Evolutionary conservation across 768 basidiomycete genomes (phyloP), one percentile per base, ranked within the genome.

Genomic region (Rhodotorula graminis): DNA sequence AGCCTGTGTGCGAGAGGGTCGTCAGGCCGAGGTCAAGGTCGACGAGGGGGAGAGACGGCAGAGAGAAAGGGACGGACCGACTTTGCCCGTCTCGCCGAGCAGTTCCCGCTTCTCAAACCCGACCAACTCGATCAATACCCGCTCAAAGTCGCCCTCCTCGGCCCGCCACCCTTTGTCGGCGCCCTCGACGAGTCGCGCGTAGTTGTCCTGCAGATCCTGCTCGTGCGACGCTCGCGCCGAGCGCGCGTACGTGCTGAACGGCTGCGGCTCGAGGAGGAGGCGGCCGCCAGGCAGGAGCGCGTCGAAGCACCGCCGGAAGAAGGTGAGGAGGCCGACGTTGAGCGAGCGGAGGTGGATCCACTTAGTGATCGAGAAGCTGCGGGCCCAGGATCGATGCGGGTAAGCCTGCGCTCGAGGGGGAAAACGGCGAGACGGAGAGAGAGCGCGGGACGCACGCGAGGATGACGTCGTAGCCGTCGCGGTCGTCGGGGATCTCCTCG

Each of bases 331-430:
- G 0, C 87, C 92, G 1, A 85, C 85, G 77, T 96, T 93, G 18
- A 90, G 89, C 19, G 84, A 83, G 74, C 93, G 88, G 18, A 95
- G 83, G 80, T 95, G 93, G 44, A 94, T 91, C 93, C 93, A 95
- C 81, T 93, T 95, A 0, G 92, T 87, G 57, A 94, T 81, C 0
- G 92, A 94, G 75, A 95, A 87, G 2, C 91, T 93, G 78, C 7
- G 25, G n/a, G 58, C 23, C 14, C 2, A 16, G 33, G 21, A 10
- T n/a, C 27, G 27, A 11, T 16, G 21, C 40, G 37, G 40, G 58
- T 12, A 6, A 21, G 11, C 19, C 25, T 31, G n/a, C 6, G 49
- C 19, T 15, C 42, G 6, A 14, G 25, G 47, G 63, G 16, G 31
- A 27, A 25, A 56, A 40, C 40, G 56, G 18, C n/a, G 40, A 42